Base-by-base conservation (phyloP, 352 stramenopile species). In the Pythium periplocum region DNA sequence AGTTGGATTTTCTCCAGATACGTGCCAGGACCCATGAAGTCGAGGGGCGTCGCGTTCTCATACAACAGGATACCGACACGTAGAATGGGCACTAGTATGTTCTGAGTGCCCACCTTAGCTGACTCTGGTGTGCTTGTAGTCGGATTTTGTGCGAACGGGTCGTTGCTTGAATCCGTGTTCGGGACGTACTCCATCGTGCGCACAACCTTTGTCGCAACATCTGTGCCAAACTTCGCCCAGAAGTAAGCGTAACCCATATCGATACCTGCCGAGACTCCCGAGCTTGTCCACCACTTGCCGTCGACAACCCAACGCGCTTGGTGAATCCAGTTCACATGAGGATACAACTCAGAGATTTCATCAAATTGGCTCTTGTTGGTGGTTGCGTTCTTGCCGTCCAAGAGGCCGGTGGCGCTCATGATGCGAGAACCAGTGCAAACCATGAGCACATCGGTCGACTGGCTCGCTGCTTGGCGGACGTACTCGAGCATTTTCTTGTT, bases 241-340 rank as follows among this genome's bases (percentile, higher is more conserved):
- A 86, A 53, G 52, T 80, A 85, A 6, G 71, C 75, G 39, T 78
- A 57, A 0, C 67, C 68, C 75, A 89, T 81, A 50, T 89, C 78
- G 44, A 86, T 80, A 1, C 75, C 75, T 2, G 78, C 78, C 7
- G 78, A 71, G 26, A 88, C 58, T 33, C 78, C 78, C 1, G 73
- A 87, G 48, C 67, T 79, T n/a, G 75, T 87, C 74, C 73, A 87
- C 51, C 48, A 73, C 45, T 73, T 66, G 48, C 64, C 75, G 44
- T 86, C 73, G 26, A 72, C 66, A 49, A 82, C 64, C 78, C 78
- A 88, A 9, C 75, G 71, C 33, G 75, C 78, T 50, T 82, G 73
- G 49, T 63, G 61, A 7, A 83, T 64, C 75, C 78, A 88, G 5
- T 71, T 17, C n/a, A 83, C 71, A 1, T 41, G 54, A n/a, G 68